Evolutionary conservation across 495 filamentous ascomycete genomes (phyloP), one percentile per base, ranked within the genome.

Genomic region (Tuber indicum): DNA sequence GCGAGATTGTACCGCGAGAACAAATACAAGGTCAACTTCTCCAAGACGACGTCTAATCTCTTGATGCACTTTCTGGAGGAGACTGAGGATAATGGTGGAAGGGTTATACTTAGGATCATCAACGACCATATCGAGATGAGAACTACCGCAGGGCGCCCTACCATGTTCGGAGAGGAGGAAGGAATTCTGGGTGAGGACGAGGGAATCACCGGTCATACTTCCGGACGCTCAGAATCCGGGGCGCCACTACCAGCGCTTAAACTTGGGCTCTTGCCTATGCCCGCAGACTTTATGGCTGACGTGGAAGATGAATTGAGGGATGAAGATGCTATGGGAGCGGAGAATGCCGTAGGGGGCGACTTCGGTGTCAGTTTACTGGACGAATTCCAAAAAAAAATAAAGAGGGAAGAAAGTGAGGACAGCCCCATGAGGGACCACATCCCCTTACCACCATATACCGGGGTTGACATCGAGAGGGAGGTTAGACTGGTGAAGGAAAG

Each of bases 401-500:
- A 99, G 85, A 89, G 90, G 73, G 96, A 99, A 80, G 92, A 95
- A 23, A 92, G 89, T 62, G 91, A 93, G 36, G 96, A 98, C 81
- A 92, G 88, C 2, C 93, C 94, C 19, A 88, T 87, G 36, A 89
- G 94, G 32, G 87, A 89, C 12, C 91, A 93, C 41, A 88, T 98
- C 49, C 94, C 96, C 3, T 89, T 93, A 47, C 96, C 96, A 26
- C 91, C 93, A 12, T 94, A 95, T 0, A 89, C 91, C 17, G 92
- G 92, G 4, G 89, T 94, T 76, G 96, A 98, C 80, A 92, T 98
- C 14, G 90, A 93, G 7, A 92, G 97, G 87, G 96, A 98, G 81
- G 92, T 98, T 77, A 93, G 94, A 82, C 93, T 94, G 85, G 91
- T 98, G n/a, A 92, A 92, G 75, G 96, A 99, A 83, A 92, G 94